phyloP scores from a whole-genome alignment of 345 rosid genomes.

The Turnera subulata region DNA sequence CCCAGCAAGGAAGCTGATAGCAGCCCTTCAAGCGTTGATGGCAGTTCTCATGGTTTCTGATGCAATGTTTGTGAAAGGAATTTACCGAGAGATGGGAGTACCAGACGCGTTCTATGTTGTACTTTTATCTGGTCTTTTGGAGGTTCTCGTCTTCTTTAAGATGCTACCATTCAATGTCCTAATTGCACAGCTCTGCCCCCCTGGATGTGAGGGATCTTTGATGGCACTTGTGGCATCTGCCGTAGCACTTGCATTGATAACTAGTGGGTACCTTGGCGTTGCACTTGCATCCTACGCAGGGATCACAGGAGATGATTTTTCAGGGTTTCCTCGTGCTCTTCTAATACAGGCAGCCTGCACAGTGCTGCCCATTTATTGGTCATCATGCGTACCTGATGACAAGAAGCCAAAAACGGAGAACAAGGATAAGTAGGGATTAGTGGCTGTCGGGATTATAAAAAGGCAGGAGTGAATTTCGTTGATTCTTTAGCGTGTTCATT shows the following conservation, averaged over 20 bases:
- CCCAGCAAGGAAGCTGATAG: conserved; percentile 58
- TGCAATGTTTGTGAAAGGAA: conserved; percentile 58
- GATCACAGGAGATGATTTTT: conserved; percentile 61
- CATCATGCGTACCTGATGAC: conserved; percentile 55
- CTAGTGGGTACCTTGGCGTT: conserved; percentile 74
- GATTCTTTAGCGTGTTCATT: too few relatives aligned
- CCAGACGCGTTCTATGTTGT: conserved; percentile 58
- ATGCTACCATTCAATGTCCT: conserved; percentile 68
- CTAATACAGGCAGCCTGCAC: conserved; percentile 63
- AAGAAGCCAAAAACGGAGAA: conserved; percentile 25
- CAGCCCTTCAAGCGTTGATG: conserved; percentile 59
- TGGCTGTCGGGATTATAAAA: too few relatives aligned
- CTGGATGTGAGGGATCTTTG: conserved; percentile 82
- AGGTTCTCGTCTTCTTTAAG: conserved; percentile 69
- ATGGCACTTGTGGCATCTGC: conserved; percentile 81
- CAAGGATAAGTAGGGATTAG: conserved; percentile 26
- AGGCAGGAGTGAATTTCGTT: too few relatives aligned
- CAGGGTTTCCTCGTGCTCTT: conserved; percentile 55
- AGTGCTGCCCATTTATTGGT: conserved; percentile 46
- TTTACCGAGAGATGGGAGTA: conserved; percentile 55
- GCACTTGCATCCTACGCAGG: conserved; percentile 60
- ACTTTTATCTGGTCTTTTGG: conserved; percentile 60
- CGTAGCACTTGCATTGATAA: conserved; percentile 62
- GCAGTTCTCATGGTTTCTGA: conserved; percentile 68
- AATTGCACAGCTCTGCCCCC: conserved; percentile 71